These are phyloP conservation scores for Zygoascus flipseniorum DNA, from an alignment of 805 yeast genomes.

Conservation along the genomic window DNA sequence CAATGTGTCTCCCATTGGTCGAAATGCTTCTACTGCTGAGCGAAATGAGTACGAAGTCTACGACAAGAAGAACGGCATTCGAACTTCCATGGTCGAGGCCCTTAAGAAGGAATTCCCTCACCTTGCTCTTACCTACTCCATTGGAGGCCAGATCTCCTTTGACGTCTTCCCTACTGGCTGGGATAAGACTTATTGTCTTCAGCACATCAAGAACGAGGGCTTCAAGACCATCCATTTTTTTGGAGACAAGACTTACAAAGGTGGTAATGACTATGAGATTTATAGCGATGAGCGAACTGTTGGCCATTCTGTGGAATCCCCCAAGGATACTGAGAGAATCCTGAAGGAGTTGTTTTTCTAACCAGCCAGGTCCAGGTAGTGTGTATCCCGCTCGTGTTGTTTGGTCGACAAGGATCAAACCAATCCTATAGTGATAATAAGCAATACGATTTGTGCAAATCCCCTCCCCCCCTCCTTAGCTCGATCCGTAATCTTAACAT, in stretches of 20 bases:
- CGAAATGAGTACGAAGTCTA: constrained; percentile 85
- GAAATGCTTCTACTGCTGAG: constrained; percentile 93
- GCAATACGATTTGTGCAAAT: no score
- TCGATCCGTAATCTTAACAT: no score
- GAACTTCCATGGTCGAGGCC: constrained; percentile 79
- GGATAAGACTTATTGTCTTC: constrained; percentile 98
- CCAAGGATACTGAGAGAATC: constrained; percentile 80
- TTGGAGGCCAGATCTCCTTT: constrained; percentile 98
- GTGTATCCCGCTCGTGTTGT: no score
- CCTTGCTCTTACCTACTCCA: constrained; percentile 84
- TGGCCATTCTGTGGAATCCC: constrained; percentile 88
- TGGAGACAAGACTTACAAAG: constrained; percentile 93
- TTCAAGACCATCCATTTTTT: constrained; percentile 91
- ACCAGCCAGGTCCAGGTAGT: no score
- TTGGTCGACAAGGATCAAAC: no score
- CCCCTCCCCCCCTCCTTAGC: no score
- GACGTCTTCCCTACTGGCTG: constrained; percentile 99
- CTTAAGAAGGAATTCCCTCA: constrained; percentile 78
- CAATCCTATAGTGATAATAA: no score
- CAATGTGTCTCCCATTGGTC: constrained; percentile 95
- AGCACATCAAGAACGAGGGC: constrained; percentile 79
- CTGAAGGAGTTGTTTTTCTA: constrained; percentile 66
- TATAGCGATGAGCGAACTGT: constrained; percentile 85
- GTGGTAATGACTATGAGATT: constrained; percentile 98
- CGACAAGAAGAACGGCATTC: constrained; percentile 72